These are phyloP conservation scores for Scedosporium boydii DNA, from an alignment of 2,329 filamentous ascomycete species.

Conservation along the genomic window DNA sequence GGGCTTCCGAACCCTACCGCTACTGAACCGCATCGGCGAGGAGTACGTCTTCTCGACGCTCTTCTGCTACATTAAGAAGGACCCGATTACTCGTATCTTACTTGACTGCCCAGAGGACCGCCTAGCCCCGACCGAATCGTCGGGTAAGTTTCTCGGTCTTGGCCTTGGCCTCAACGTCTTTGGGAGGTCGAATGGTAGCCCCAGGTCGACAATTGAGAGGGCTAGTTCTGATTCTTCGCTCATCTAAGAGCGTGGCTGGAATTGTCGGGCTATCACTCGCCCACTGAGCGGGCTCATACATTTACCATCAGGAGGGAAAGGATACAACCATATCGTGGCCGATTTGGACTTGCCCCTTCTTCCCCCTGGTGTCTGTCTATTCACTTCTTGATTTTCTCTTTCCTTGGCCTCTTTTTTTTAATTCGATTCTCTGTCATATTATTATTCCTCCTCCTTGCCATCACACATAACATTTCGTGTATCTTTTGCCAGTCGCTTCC, in stretches of 20 bases:
- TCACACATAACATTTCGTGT: not conserved
- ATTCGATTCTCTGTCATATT: not conserved
- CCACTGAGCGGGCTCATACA: not conserved
- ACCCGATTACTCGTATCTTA: constrained; percentile 46
- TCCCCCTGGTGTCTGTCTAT: not conserved
- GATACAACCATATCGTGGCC: not conserved
- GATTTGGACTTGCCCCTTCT: not conserved
- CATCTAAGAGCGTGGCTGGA: constrained; percentile 13
- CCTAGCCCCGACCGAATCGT: constrained; percentile 14
- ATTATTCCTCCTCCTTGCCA: not conserved
- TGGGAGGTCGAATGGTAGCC: constrained; percentile 41
- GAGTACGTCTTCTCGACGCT: constrained; percentile 91
- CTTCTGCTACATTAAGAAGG: constrained; percentile 76
- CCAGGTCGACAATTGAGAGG: constrained; percentile 42
- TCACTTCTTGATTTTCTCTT: not conserved
- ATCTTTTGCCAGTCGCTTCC: not conserved
- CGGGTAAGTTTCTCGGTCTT: constrained; percentile 45
- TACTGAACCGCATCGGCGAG: constrained; percentile 82
- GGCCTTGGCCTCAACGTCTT: constrained; percentile 48
- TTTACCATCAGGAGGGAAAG: not conserved
- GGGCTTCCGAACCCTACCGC: constrained; percentile 84
- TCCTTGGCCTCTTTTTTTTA: not conserved
- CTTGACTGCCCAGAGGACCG: constrained; percentile 35
- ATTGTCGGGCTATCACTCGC: constrained; percentile 8
- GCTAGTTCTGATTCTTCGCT: constrained; percentile 36